Evolutionary conservation across 2,329 filamentous ascomycete genomes (phyloP), one percentile per base, ranked within the genome.

Genomic region (Claviceps monticola): DNA sequence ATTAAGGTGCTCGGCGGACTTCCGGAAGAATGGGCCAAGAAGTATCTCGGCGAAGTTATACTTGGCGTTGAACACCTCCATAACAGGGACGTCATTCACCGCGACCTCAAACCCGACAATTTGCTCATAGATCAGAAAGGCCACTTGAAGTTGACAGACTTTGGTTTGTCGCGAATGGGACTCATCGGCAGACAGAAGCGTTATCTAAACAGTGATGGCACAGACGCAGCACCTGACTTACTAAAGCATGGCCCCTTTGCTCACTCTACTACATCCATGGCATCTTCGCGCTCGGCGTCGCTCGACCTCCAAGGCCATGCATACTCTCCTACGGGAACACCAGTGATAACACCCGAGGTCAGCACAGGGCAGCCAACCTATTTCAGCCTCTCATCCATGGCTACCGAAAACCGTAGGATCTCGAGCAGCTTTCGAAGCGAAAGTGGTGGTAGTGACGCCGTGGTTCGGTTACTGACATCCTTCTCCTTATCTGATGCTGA

Each of bases 51-150:
- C 3, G 93, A 98, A 69, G 91, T 98, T 45, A 84, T 98, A 49
- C 76, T 97, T n/a, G 93, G 94, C 17, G 88, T 98, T 39, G 89
- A 98, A 65, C 90, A 98, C 71, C 74, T 98, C 46, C 93, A 98
- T 69, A 88, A 84, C 63, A 82, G 91, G 54, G 88, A 91, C 54
- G 96, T 98, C 64, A 91, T 98, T 45, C 94, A 98, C 68, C 86
- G 93, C 61, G 93, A 98, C 63, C 70, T 98, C 55, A 98, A 98
- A 68, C 93, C 93, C 1, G 93, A 98, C 65, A 98, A 98, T 63
- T 77, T 98, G 36, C 77, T 98, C 50, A 98, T 98, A 59, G 94
- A 98, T 63, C 88, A 94, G 60, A 95, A 89, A 62, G 93, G 93
- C 2, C 93, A 98, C 69, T 72, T 98, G 53, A 98, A 98, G 68